These are phyloP conservation scores for Lactifluus hygrophoroides DNA, from an alignment of 768 basidiomycete species.

Conservation along the genomic window DNA sequence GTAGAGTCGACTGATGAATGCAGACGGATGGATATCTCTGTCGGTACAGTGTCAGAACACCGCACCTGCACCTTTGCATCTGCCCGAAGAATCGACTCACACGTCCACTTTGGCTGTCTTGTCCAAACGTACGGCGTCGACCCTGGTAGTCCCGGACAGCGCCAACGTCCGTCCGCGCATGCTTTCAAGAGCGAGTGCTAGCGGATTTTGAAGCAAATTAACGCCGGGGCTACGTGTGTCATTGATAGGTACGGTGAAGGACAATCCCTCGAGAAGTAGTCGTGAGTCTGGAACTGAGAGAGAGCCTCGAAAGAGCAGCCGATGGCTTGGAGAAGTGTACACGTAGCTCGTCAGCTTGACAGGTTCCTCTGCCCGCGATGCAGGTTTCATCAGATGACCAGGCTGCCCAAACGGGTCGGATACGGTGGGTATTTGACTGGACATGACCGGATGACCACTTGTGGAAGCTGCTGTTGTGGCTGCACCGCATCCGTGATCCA, in stretches of 20 bases:
- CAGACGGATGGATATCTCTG: conserved; percentile 65
- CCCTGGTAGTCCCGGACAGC: conserved; percentile 44
- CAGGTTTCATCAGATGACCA: background rate
- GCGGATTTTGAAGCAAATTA: conserved; percentile 51
- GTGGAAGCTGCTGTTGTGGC: background rate
- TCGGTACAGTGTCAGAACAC: background rate
- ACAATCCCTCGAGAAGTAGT: conserved; percentile 62
- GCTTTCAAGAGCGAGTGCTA: conserved; percentile 67
- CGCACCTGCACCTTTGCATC: background rate
- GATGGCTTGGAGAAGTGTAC: conserved; percentile 30
- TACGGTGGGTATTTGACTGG: background rate
- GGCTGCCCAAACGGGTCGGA: background rate
- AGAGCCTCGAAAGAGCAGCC: conserved; percentile 69
- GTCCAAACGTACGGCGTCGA: conserved; percentile 54
- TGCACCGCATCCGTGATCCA: conserved; percentile 1
- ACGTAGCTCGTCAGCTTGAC: conserved; percentile 22
- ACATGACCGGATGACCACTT: background rate
- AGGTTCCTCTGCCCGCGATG: conserved; percentile 9
- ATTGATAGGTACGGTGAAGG: conserved; percentile 49
- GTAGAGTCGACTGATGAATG: conserved; percentile 52
- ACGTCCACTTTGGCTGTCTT: conserved; percentile 41
- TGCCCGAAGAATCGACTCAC: conserved; percentile 28
- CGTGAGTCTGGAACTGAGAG: conserved; percentile 67
- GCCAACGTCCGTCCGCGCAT: conserved; percentile 66
- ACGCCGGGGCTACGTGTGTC: conserved; percentile 13